These are phyloP conservation scores for Medicago truncatula DNA, from an alignment of 306 rosid genomes.

Conservation along the genomic window DNA sequence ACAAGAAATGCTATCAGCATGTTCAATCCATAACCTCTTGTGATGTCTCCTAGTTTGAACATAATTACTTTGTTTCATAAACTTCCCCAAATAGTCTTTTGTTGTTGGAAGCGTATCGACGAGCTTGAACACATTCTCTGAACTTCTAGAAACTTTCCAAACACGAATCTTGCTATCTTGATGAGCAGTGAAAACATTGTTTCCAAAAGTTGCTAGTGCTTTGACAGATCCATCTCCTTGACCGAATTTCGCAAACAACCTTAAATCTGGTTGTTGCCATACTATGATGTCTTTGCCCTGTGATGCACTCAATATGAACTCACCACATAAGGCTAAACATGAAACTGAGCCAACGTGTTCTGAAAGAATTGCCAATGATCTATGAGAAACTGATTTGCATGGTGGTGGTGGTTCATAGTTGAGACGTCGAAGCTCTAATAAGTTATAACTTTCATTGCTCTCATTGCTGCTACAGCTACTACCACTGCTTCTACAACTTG, in stretches of 20 bases:
- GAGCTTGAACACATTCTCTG: slow-evolving; percentile 74
- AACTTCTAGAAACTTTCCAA: slow-evolving; percentile 82
- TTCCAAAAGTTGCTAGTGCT: slow-evolving; percentile 70
- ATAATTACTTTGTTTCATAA: slow-evolving; percentile 89
- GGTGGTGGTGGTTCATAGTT: slow-evolving; percentile 13
- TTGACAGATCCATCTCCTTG: slow-evolving; percentile 90
- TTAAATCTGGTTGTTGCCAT: slow-evolving; percentile 92
- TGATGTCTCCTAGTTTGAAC: slow-evolving; percentile 87
- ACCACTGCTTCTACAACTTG: slow-evolving; percentile 41
- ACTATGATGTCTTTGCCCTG: slow-evolving; percentile 85
- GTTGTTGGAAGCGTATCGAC: slow-evolving; percentile 81
- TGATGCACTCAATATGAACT: slow-evolving; percentile 89
- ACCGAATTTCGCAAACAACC: slow-evolving; percentile 72
- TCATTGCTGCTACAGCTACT: slow-evolving; percentile 51
- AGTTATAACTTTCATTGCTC: slow-evolving; percentile 54
- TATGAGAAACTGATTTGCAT: slow-evolving; percentile 45
- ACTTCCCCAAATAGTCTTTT: slow-evolving; percentile 78
- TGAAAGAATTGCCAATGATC: slow-evolving; percentile 73
- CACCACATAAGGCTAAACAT: slow-evolving; percentile 84
- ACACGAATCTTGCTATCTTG: slow-evolving; percentile 87
- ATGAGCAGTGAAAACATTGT: slow-evolving; percentile 82
- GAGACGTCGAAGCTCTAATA: background rate
- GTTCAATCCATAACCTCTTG: slow-evolving; percentile 86
- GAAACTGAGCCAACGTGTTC: slow-evolving; percentile 85
- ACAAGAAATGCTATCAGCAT: slow-evolving; percentile 89